These are phyloP conservation scores for Neurospora sp. DNA, from an alignment of 495 filamentous ascomycete species.

Conservation along the genomic window DNA sequence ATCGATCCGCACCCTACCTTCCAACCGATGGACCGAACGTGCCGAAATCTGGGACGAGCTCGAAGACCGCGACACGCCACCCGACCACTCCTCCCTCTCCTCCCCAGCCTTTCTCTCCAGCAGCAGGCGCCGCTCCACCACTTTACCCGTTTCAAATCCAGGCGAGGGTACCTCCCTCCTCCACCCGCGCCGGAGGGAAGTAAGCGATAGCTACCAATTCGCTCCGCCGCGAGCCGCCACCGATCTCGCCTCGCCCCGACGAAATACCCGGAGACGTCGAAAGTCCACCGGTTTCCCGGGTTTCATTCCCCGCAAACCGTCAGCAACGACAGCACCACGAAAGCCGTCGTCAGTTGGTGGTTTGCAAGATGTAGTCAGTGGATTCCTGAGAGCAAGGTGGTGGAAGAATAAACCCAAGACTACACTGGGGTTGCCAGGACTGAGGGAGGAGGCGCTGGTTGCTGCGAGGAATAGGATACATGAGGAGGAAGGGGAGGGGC, in stretches of 20 bases:
- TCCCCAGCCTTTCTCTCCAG: constrained; percentile 7
- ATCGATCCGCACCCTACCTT: constrained; percentile 22
- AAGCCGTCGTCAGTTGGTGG: constrained; percentile 20
- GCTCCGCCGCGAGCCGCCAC: constrained; percentile 5
- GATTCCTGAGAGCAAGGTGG: constrained; percentile 31
- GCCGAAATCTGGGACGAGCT: constrained; percentile 59
- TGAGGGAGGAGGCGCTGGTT: not conserved
- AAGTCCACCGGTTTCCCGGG: constrained; percentile 45
- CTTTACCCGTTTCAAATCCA: constrained; percentile 16
- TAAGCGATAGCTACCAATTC: constrained; percentile 20
- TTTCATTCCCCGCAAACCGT: constrained; percentile 32
- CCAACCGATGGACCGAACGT: constrained; percentile 40
- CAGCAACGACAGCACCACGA: constrained; percentile 4
- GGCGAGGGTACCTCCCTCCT: constrained; percentile 21
- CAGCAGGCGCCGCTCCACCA: constrained; percentile 27
- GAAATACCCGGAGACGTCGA: constrained; percentile 28
- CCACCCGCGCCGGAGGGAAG: constrained; percentile 11
- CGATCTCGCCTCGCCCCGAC: constrained; percentile 15
- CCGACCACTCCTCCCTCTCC: constrained; percentile 17
- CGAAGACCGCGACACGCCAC: constrained; percentile 43
- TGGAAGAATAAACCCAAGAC: constrained; percentile 17
- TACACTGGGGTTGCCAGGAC: not conserved
- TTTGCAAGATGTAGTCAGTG: constrained; percentile 27
- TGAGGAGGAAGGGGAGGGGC: not conserved
- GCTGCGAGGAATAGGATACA: not conserved